Percentiles rank a stretch among this genome's conserved stretches.
Evolutionary conservation across 371 early-diverging fungal species (phyloP).

Genomic region (Paraphysoderma sedebokerense): DNA sequence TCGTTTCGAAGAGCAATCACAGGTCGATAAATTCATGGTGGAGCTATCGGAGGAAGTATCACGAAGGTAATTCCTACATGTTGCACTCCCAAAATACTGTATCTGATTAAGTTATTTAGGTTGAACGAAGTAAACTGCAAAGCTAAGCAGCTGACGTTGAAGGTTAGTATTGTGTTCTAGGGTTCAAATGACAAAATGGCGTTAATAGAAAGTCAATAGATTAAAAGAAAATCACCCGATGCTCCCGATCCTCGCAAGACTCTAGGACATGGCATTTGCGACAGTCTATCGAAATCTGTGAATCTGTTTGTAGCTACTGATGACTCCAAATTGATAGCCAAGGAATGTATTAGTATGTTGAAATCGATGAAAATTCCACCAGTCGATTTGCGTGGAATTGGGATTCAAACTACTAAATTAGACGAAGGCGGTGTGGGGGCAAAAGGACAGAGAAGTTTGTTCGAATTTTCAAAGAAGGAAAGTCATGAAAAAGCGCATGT

Average conservation of each 20-base stretch:
- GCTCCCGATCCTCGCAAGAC: conserved; percentile 32
- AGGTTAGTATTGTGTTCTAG: no score
- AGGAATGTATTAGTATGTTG: conserved; percentile 22
- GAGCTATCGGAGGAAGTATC: conserved; percentile 16
- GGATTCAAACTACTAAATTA: not conserved
- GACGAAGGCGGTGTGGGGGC: not conserved
- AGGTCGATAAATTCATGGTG: conserved; percentile 31
- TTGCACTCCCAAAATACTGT: not conserved
- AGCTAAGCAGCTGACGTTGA: conserved; percentile 34
- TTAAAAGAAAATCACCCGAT: conserved; percentile 24
- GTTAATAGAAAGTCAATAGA: no score
- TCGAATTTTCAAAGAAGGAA: no score
- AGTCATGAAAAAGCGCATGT: no score
- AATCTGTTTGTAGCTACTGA: conserved; percentile 23
- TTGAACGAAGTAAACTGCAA: conserved; percentile 30
- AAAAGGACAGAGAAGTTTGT: no score
- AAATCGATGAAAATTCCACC: conserved; percentile 21
- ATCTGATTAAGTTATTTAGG: conserved; percentile 28
- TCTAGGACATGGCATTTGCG: conserved; percentile 48
- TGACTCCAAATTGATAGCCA: conserved; percentile 20
- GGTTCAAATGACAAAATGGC: no score
- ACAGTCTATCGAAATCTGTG: conserved; percentile 34
- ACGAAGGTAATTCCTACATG: not conserved
- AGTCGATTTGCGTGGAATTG: conserved; percentile 34
- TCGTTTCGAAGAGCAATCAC: conserved; percentile 45